These are phyloP conservation scores for Penicillium capsulatum DNA, from an alignment of 2,329 filamentous ascomycete species.

Conservation along the genomic window DNA sequence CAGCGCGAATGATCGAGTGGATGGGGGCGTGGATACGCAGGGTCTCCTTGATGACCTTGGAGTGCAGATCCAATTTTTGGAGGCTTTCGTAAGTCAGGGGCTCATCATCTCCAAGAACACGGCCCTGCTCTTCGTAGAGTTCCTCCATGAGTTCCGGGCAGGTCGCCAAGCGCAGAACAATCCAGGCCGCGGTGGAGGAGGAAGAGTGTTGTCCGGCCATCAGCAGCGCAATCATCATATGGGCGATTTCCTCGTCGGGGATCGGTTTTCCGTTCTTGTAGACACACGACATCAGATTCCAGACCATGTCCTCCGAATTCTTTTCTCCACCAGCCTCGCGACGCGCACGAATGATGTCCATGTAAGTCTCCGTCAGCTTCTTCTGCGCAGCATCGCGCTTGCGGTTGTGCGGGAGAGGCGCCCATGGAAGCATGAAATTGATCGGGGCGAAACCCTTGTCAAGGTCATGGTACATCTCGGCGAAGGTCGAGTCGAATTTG, in stretches of 20 bases:
- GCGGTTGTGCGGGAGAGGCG: constrained; percentile 81
- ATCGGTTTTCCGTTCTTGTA: constrained; percentile 79
- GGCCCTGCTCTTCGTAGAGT: constrained; percentile 75
- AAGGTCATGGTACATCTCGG: constrained; percentile 78
- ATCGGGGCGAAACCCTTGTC: constrained; percentile 86
- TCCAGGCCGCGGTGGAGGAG: constrained; percentile 79
- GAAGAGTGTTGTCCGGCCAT: constrained; percentile 92
- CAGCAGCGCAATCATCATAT: constrained; percentile 90
- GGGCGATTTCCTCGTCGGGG: constrained; percentile 79
- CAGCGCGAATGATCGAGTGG: constrained; percentile 89
- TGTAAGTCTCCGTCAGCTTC: constrained; percentile 77
- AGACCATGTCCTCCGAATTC: constrained; percentile 74
- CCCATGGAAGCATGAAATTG: constrained; percentile 89
- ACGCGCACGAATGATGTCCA: constrained; percentile 72
- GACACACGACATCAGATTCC: constrained; percentile 77
- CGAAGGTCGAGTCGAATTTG: constrained; percentile 75
- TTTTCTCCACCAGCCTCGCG: constrained; percentile 52
- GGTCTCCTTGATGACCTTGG: constrained; percentile 84
- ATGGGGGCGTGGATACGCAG: constrained; percentile 88
- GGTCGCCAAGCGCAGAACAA: constrained; percentile 73
- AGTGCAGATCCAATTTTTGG: constrained; percentile 72
- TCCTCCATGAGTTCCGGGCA: constrained; percentile 77
- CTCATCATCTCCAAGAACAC: constrained; percentile 67
- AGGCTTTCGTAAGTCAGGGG: constrained; percentile 76
- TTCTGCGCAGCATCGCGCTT: constrained; percentile 73